phyloP scores from a whole-genome alignment of 148 eudicot species.

The Rhododendron williamsianum region DNA sequence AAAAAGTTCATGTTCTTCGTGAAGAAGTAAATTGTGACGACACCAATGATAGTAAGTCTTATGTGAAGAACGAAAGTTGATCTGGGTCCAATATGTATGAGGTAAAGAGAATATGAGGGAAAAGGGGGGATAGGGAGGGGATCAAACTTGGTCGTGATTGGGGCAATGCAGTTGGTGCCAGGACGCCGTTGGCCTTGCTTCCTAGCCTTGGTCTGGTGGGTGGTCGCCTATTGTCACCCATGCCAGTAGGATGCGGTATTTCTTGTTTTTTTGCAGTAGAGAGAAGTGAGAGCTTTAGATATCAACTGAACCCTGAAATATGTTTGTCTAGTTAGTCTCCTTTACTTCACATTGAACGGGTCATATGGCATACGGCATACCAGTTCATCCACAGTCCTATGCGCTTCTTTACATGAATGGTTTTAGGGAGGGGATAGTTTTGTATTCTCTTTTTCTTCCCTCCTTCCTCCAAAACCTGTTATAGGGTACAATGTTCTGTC shows the following conservation, averaged over 20 bases:
- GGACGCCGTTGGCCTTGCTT: not conserved
- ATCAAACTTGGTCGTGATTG: not conserved
- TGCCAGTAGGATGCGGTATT: not conserved
- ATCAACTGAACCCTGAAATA: not conserved
- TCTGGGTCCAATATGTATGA: not conserved
- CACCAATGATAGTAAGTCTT: not conserved
- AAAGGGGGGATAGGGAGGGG: not conserved
- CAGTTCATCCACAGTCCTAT: not conserved
- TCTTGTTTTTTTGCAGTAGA: not conserved
- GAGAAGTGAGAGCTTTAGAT: not conserved
- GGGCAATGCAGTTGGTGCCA: not conserved
- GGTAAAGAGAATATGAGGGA: not conserved
- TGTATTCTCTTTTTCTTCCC: not conserved
- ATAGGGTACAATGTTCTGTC: not conserved
- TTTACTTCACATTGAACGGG: not conserved
- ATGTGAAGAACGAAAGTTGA: not conserved
- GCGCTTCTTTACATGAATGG: not conserved
- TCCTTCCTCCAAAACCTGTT: not conserved
- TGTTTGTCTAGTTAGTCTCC: not conserved
- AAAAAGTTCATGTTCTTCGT: not conserved
- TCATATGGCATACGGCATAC: not conserved
- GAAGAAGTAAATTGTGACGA: not conserved
- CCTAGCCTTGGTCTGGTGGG: not conserved
- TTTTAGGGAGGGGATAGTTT: not conserved
- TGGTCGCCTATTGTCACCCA: not conserved